A percentile compares a stretch with the other conserved stretches of the same genome.
These are phyloP conservation scores for Globisporangium megalacanthum DNA, from an alignment of 352 stramenopile species.

Conservation along the genomic window DNA sequence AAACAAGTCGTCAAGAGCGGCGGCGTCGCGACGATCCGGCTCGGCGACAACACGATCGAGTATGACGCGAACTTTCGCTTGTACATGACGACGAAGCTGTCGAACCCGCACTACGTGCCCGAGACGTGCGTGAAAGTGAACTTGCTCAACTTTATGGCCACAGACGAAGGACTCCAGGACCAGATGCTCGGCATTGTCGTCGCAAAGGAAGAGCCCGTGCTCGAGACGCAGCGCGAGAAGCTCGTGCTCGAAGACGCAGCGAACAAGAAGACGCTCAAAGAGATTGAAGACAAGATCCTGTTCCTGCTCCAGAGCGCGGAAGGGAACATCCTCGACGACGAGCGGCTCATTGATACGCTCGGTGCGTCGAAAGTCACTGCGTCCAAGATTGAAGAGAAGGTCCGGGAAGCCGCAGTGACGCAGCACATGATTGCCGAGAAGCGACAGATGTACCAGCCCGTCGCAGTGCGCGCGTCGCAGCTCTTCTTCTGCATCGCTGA, in stretches of 20 bases:
- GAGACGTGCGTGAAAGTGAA: constrained; percentile 97
- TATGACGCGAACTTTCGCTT: constrained; percentile 92
- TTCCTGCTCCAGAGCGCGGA: constrained; percentile 89
- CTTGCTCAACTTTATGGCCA: constrained; percentile 96
- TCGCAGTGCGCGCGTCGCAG: constrained; percentile 88
- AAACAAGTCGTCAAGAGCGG: constrained; percentile 91
- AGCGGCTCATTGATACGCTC: constrained; percentile 93
- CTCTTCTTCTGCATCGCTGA: constrained; percentile 95
- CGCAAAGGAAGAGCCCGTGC: constrained; percentile 89
- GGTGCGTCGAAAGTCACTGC: constrained; percentile 90
- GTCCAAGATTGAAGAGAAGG: constrained; percentile 93
- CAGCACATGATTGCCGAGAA: constrained; percentile 92
- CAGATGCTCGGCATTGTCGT: constrained; percentile 96
- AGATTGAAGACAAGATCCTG: constrained; percentile 97
- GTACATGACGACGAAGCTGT: constrained; percentile 94
- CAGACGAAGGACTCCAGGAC: constrained; percentile 91
- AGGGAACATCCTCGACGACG: constrained; percentile 95
- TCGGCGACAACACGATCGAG: constrained; percentile 93
- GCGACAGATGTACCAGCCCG: constrained; percentile 87
- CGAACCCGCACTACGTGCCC: constrained; percentile 92
- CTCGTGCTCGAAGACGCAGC: constrained; percentile 93
- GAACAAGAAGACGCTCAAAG: constrained; percentile 93
- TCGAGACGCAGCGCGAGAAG: constrained; percentile 90
- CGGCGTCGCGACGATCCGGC: constrained; percentile 84
- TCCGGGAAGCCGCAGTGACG: constrained; percentile 89